Evolutionary conservation across 257 asterid species (phyloP), one percentile per base, ranked within the genome.

Genomic region (Primulina eburnea): DNA sequence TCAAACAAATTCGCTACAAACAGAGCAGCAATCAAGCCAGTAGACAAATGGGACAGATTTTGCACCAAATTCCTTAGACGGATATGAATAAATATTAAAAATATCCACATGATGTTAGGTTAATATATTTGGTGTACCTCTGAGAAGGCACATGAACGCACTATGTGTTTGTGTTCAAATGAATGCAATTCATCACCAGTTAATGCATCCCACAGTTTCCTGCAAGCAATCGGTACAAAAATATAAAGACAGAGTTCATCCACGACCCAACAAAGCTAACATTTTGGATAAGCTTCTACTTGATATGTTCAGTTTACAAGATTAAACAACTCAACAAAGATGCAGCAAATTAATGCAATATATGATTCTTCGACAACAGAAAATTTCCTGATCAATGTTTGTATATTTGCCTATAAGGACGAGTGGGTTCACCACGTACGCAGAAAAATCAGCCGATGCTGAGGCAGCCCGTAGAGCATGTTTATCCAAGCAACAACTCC

Each of bases 191-290:
- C 98, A 71, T 93, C 96, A 62, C 98, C 98, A 62, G 90, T 81
- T 71, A 93, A 81, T 35, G 98, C 98, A 87, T 93, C 96, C 98
- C 98, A 93, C 64, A 93, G 53, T 81, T 93, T 93, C 85, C 97
- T 93, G 92, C 78, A 85, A 71, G 72, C 62, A 75, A 71, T 76
- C 32, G 67, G 29, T 35, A 60, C 9, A 72, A 69, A 43, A 18
- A 60, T n/a, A 66, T 50, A 50, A 58, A 33, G 4, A 8, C 7
- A 61, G 17, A 63, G 62, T 47, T 47, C 69, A 33, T 62, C 56
- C 26, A 2, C 11, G 8, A 21, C n/a, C 18, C 21, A 32, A 72
- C 66, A 50, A 66, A 65, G 21, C 55, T 69, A 33, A 59, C 7
- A 65, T 34, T 9, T 28, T 55, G 30, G 2, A 28, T 28, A 28